Percentiles rank a stretch among this genome's conserved stretches.
phyloP scores from a whole-genome alignment of 371 early-diverging fungal species.

The Paraphysoderma sedebokerense region DNA sequence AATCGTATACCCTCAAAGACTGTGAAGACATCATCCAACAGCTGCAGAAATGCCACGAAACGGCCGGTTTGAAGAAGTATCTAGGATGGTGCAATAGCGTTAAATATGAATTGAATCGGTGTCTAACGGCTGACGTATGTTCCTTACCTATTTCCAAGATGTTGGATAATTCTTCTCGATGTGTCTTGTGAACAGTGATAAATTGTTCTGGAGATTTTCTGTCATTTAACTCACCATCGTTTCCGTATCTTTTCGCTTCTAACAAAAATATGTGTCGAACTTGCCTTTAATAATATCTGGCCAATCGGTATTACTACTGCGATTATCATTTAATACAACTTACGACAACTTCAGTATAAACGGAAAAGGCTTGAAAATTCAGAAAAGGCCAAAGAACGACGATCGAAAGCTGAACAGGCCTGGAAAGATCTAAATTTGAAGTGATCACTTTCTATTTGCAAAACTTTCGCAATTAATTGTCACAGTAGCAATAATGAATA shows the following conservation, averaged over 20 bases:
- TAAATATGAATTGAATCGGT: neutral
- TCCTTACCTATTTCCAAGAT: too few relatives aligned
- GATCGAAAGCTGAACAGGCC: neutral
- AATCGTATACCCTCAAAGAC: neutral
- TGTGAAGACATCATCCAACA: neutral
- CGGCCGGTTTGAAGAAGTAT: neutral
- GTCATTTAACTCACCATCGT: too few relatives aligned
- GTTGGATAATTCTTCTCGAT: too few relatives aligned
- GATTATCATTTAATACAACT: neutral
- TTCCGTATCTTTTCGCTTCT: too few relatives aligned
- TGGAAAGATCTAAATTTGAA: neutral
- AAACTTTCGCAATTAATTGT: neutral
- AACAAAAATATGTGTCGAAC: too few relatives aligned
- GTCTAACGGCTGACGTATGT: neutral
- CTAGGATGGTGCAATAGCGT: neutral
- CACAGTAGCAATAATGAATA: neutral
- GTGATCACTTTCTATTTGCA: constrained; percentile 2
- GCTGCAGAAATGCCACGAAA: neutral
- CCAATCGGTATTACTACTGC: too few relatives aligned
- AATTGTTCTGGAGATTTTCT: too few relatives aligned
- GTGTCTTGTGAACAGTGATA: too few relatives aligned
- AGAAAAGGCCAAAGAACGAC: neutral
- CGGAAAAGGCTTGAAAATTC: neutral
- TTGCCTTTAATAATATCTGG: too few relatives aligned
- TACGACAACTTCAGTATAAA: neutral